Evolutionary conservation across 2,329 filamentous ascomycete species (phyloP), one percentile per base, ranked within the genome.

Genomic region (Ascochyta lentis): DNA sequence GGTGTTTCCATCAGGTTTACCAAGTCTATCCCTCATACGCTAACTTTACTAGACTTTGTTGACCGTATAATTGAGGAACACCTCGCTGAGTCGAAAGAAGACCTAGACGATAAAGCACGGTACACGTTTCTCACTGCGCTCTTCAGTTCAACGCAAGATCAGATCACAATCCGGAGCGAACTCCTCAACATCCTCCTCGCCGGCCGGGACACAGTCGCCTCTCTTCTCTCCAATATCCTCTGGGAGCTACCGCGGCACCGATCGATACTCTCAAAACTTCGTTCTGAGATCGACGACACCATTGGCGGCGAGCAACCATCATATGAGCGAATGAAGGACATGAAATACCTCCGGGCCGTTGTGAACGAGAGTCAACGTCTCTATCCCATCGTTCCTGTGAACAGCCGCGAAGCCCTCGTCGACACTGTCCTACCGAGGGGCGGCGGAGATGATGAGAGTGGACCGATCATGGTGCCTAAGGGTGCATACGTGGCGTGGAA

Each of bases 261-360:
- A 6, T 56, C 60, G 6, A 57, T 73, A 52, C 49, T 71, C 65
- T 26, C 61, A 49, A 40, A 70, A 54, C 61, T 77, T 61, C 51
- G 79, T 16, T 54, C 61, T 9, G 79, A 74, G 73, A 58, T 73
- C 22, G 39, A 49, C 15, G 33, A 81, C 1, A 79, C 80, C 0
- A 82, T 96, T 5, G 61, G 60, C 16, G 44, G 49, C 27, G 54
- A 43, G 2, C 10, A 22, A 2, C 69, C 68, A 5, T 64, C 65
- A 3, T 73, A 68, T 55, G 50, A 58, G 15, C 49, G 60, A n/a
- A 64, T 76, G 4, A 74, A 74, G 50, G 49, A 62, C 0, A 61
- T 71, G 59, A 64, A 63, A n/a, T 71, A 68, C 45, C 65, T 76
- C 8, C 57, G 62, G 12, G 62, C 65, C 16, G 50, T 71, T 29